phyloP scores from a whole-genome alignment of 371 early-diverging fungal species.

The Syncephalastrum monosporum region DNA sequence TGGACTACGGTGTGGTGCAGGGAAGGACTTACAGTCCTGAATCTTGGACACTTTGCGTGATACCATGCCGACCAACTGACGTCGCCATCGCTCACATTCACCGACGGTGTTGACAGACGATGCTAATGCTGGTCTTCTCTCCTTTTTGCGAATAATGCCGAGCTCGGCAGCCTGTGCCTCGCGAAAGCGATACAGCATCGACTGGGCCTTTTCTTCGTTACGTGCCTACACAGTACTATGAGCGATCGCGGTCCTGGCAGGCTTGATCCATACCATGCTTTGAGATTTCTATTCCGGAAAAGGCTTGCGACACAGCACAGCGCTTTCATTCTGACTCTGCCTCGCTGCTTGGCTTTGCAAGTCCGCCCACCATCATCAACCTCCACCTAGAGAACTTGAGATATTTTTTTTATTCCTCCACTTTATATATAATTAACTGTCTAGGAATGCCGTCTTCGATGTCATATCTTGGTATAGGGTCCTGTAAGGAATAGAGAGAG shows the following conservation, averaged over 20 bases:
- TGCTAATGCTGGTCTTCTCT: conserved; percentile 78
- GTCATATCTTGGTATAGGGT: too few relatives aligned
- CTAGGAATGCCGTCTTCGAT: too few relatives aligned
- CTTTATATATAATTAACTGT: too few relatives aligned
- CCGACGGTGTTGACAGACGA: conserved; percentile 64
- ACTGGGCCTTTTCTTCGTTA: conserved; percentile 97
- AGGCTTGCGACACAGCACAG: conserved; percentile 3
- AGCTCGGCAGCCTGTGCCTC: conserved; percentile 88
- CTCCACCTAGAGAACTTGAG: too few relatives aligned
- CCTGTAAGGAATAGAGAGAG: too few relatives aligned
- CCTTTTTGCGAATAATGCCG: conserved; percentile 65
- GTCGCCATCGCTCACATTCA: conserved; percentile 91
- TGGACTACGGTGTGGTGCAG: neutral
- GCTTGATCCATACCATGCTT: neutral
- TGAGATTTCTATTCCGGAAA: too few relatives aligned
- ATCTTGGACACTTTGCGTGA: conserved; percentile 87
- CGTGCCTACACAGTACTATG: conserved; percentile 63
- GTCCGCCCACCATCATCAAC: too few relatives aligned
- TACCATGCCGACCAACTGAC: conserved; percentile 85
- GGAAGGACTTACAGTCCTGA: conserved; percentile 71
- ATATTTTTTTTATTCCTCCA: too few relatives aligned
- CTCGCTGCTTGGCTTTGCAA: too few relatives aligned
- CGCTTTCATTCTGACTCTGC: too few relatives aligned
- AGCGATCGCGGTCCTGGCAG: neutral
- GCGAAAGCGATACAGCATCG: conserved; percentile 96